Percentiles rank a stretch among this genome's conserved stretches.
Conservation (phyloP, 202 grass and related monocot genomes). For the Digitaria exilis region DNA sequence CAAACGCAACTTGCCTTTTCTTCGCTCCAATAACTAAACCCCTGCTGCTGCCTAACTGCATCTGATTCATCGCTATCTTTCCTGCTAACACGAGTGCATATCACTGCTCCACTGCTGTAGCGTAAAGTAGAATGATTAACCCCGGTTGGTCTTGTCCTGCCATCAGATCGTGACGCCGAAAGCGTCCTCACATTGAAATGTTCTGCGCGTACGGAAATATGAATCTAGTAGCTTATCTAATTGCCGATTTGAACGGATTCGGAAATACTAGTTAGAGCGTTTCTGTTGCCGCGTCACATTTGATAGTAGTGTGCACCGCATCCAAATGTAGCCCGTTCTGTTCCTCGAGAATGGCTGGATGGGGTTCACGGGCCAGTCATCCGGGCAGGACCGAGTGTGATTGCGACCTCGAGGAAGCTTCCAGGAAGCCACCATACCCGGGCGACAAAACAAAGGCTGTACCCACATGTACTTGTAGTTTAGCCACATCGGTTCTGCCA, state of each 20-base stretch:
- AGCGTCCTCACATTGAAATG: background rate
- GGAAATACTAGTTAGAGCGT: background rate
- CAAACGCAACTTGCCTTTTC: background rate
- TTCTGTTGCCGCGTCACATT: background rate
- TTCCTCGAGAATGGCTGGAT: background rate
- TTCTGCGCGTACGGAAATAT: background rate
- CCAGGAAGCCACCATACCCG: background rate
- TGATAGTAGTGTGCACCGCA: background rate
- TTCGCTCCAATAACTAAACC: background rate
- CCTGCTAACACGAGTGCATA: background rate
- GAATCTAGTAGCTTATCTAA: background rate
- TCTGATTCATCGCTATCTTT: background rate
- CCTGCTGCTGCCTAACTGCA: background rate
- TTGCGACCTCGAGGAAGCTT: slow-evolving; percentile 10
- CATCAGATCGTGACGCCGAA: background rate
- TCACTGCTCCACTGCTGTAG: background rate
- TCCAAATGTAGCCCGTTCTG: background rate
- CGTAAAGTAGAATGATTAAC: background rate
- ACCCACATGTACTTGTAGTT: background rate
- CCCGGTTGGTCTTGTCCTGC: background rate
- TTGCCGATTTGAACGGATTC: background rate
- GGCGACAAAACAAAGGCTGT: background rate
- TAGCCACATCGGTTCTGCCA: background rate
- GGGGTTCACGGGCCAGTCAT: background rate
- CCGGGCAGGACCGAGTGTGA: background rate